Evolutionary conservation across 2,329 filamentous ascomycete species (phyloP), one percentile per base, ranked within the genome.

Genomic region (Pyrenochaeta sp.): DNA sequence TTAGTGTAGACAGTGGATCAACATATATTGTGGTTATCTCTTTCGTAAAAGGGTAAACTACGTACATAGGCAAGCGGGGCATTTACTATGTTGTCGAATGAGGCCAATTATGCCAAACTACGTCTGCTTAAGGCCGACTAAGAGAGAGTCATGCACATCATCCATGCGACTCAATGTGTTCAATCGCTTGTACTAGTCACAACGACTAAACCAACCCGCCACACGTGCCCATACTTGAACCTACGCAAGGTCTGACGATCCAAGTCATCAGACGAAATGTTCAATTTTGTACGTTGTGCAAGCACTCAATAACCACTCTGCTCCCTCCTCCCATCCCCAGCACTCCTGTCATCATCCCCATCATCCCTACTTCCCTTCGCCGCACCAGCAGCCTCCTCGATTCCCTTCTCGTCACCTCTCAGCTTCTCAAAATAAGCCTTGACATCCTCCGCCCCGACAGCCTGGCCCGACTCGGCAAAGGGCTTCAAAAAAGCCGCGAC

Each of bases 341-440:
- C 69, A 9, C 60, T 69, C 2, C 67, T 69, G 15, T 62, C 73
- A 19, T 67, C 74, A 19, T 62, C 69, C 28, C 67, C 74, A n/a
- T 69, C 68, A 25, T 73, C 68, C 9, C 64, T 65, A 7, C 64
- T 76, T 25, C 62, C 62, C 51, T 68, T 69, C 3, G 73, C 74
- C 3, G 64, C 69, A 5, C 67, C 74, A 53, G 68, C 72, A 27
- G 75, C 76, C 5, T 73, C 74, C 63, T 71, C 65, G 28, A 92
- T 91, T 0, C 83, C 91, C 67, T 90, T 82, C 44, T 92, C 91
- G 77, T 98, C 95, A 57, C 95, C 95, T 62, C 95, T 86, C 67
- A 99, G 79, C 80, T 95, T 94, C 50, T 94, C 94, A 84, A 99
- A 99, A 76, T 97, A 97, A 2, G 87, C 87, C 78, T 97, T 99